phyloP scores from a whole-genome alignment of 441 rosid genomes.

The Theobroma grandiflorum region DNA sequence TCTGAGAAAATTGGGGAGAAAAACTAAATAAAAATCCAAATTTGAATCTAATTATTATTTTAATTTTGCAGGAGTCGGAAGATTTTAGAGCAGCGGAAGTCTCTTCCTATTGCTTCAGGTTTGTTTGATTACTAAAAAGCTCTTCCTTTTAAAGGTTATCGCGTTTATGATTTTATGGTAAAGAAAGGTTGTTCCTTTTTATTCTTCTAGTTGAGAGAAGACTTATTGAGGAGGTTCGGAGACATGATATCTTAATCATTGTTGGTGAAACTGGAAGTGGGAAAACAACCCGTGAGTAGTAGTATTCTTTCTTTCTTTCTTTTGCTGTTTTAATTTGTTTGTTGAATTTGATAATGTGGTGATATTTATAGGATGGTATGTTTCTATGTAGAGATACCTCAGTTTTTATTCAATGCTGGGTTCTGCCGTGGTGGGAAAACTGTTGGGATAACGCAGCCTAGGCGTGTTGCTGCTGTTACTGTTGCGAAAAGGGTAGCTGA shows the following conservation, averaged over 20 bases:
- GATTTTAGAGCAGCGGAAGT: constrained; percentile 63
- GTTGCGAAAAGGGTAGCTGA: constrained; percentile 92
- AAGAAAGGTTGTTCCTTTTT: constrained; percentile 14
- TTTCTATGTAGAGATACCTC: constrained; percentile 76
- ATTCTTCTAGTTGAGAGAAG: constrained; percentile 64
- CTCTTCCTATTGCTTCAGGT: constrained; percentile 95
- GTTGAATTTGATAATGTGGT: neutral
- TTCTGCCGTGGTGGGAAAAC: constrained; percentile 77
- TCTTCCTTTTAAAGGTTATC: neutral
- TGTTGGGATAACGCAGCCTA: constrained; percentile 84
- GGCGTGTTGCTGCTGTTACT: constrained; percentile 94
- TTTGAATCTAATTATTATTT: constrained; percentile 14
- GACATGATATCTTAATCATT: constrained; percentile 64
- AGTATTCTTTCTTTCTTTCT: neutral
- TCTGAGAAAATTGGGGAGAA: neutral
- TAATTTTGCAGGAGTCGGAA: constrained; percentile 54
- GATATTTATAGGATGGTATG: constrained; percentile 15
- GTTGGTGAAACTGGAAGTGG: constrained; percentile 99
- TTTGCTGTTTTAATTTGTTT: neutral
- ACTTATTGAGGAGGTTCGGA: constrained; percentile 69
- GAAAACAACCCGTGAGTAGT: constrained; percentile 87
- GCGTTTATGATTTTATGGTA: neutral
- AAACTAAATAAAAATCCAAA: neutral
- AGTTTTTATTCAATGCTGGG: constrained; percentile 75
- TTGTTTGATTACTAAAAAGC: neutral